phyloP scores from a whole-genome alignment of 805 yeast genomes.

The Starmerella davenportii region DNA sequence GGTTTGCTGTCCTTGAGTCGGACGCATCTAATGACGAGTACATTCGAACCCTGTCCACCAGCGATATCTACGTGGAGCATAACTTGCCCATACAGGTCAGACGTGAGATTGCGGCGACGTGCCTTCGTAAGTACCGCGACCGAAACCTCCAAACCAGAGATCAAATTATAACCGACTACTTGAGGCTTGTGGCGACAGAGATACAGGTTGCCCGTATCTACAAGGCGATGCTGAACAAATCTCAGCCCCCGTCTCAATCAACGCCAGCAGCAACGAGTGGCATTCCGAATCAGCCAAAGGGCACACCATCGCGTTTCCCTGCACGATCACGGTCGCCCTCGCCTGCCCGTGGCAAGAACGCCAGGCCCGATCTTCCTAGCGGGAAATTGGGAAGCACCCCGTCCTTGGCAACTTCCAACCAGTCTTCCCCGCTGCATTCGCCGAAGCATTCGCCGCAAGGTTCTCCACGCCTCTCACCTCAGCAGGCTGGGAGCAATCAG shows the following conservation, averaged over 20 bases:
- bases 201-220: slow-evolving; percentile 52
- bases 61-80: slow-evolving; percentile 44
- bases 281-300: too few relatives aligned
- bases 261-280: background rate
- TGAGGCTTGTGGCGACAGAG: slow-evolving; percentile 36
- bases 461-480: slow-evolving; percentile 10
- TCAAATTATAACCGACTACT: slow-evolving; percentile 33
- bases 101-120: slow-evolving; percentile 26
- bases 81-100: slow-evolving; percentile 26
- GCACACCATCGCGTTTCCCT: background rate
- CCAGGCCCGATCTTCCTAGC: background rate
- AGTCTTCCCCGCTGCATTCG: slow-evolving; percentile 5
- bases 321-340: background rate
- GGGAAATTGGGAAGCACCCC: background rate
- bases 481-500: too few relatives aligned
- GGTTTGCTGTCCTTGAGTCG: slow-evolving; percentile 28
- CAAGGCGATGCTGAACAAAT: slow-evolving; percentile 27
- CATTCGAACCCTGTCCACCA: slow-evolving; percentile 28
- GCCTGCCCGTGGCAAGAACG: background rate
- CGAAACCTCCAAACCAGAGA: slow-evolving; percentile 19
- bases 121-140: slow-evolving; percentile 13
- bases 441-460: slow-evolving; percentile 4
- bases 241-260: background rate
- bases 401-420: background rate
- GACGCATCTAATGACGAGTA: slow-evolving; percentile 30